A percentile compares a stretch with the other conserved stretches of the same genome.
Evolutionary conservation across 1,284 basidiomycete genomes (phyloP).

Genomic region (Moniliella sp.): DNA sequence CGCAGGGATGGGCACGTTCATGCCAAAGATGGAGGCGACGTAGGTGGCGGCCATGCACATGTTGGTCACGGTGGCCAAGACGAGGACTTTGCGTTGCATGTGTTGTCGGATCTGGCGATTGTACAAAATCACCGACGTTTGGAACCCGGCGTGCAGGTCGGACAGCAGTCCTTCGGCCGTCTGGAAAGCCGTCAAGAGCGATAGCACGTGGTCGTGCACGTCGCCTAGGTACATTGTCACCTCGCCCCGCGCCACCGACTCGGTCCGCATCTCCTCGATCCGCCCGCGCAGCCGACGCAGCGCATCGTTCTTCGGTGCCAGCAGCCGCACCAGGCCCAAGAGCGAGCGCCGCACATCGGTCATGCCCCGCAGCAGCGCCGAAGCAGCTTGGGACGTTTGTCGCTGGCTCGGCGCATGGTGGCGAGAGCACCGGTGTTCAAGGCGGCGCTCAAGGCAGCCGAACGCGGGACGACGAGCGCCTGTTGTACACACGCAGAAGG

Average conservation of each 20-base stretch:
- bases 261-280: slow-evolving; percentile 34
- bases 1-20: slow-evolving; percentile 41
- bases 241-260: slow-evolving; percentile 10
- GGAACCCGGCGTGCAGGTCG: slow-evolving; percentile 65
- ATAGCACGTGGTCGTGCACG: slow-evolving; percentile 77
- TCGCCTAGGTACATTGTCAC: slow-evolving; percentile 63
- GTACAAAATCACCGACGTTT: slow-evolving; percentile 51
- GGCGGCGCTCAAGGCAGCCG: no score
- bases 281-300: slow-evolving; percentile 60
- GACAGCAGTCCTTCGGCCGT: slow-evolving; percentile 72
- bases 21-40: slow-evolving; percentile 11
- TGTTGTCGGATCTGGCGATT: slow-evolving; percentile 45
- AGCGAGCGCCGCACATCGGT: slow-evolving; percentile 59
- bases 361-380: slow-evolving; percentile 49
- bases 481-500: no score
- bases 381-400: no score
- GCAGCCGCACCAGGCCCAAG: slow-evolving; percentile 54
- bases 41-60: slow-evolving; percentile 40
- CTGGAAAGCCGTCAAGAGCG: slow-evolving; percentile 60
- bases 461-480: no score
- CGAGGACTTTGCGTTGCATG: slow-evolving; percentile 48
- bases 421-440: no score
- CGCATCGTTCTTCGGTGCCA: slow-evolving; percentile 63
- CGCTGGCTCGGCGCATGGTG: no score
- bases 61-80: slow-evolving; percentile 48